These are phyloP conservation scores for Thraustochytrium sp. DNA, from an alignment of 352 stramenopile genomes.

Conservation along the genomic window DNA sequence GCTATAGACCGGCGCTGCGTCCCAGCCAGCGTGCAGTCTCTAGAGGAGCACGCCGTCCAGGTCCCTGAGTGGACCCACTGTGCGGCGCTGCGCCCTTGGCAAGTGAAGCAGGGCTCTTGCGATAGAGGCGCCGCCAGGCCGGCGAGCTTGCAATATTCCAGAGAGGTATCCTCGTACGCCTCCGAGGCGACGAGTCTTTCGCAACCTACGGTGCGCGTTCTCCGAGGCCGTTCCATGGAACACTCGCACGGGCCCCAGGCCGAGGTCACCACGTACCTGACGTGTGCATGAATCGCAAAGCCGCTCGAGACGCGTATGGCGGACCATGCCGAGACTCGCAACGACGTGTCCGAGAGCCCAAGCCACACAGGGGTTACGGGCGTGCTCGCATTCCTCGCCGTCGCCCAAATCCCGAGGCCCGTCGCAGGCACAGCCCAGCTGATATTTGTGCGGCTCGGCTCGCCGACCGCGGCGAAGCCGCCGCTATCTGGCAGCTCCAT, in stretches of 20 bases:
- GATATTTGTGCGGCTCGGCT: not conserved
- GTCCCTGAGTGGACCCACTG: not conserved
- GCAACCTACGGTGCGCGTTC: not conserved
- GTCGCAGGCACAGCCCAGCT: not conserved
- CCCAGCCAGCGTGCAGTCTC: too few species aligned
- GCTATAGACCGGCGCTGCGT: too few species aligned
- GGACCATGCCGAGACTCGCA: too few species aligned
- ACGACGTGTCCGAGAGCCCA: too few species aligned
- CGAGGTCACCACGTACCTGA: too few species aligned
- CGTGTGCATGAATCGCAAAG: too few species aligned
- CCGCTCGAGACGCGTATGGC: too few species aligned
- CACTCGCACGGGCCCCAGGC: not conserved
- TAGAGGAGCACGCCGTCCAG: not conserved
- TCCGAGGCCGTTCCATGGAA: not conserved
- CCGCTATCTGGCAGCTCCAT: not conserved
- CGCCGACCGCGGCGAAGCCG: not conserved
- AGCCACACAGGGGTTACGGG: not conserved
- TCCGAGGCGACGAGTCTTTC: not conserved
- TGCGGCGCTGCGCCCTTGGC: not conserved
- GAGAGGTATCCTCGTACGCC: not conserved
- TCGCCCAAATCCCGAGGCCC: not conserved
- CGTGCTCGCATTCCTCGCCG: not conserved
- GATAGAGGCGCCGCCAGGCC: not conserved
- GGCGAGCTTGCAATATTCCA: not conserved
- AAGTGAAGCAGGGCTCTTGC: not conserved